Conservation (phyloP, 768 basidiomycete genomes). For the Megacollybia marginata region DNA sequence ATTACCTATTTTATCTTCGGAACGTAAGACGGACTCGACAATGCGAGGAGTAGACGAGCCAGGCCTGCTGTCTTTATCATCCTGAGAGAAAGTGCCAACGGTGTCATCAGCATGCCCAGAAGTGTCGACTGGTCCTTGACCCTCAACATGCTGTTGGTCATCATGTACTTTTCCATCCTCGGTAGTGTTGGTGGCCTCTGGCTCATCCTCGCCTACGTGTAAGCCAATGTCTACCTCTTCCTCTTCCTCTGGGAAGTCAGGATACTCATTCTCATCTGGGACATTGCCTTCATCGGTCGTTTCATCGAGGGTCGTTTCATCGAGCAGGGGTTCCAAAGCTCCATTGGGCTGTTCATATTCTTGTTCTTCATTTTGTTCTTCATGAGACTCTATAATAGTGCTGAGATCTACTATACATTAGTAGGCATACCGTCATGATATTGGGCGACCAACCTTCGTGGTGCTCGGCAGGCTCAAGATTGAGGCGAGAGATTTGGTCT, state of each 20-base stretch:
- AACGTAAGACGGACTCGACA: no score
- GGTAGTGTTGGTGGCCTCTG: no score
- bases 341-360: neutral
- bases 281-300: neutral
- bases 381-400: neutral
- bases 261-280: neutral
- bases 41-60: no score
- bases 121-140: no score
- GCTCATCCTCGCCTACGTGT: no score
- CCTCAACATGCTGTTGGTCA: no score
- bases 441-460: neutral
- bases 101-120: no score
- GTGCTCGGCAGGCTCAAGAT: slow-evolving; percentile 2
- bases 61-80: no score
- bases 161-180: no score
- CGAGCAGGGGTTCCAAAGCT: neutral
- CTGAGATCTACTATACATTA: neutral
- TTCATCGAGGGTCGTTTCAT: neutral
- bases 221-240: neutral
- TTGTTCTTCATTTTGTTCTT: slow-evolving; percentile 2
- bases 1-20: no score
- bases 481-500: slow-evolving; percentile 37
- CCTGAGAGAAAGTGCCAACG: no score
- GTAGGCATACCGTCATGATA: neutral
- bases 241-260: slow-evolving; percentile 3